Evolutionary conservation across 2,329 filamentous ascomycete genomes (phyloP), one percentile per base, ranked within the genome.

Genomic region (Rachicladosporium sp.): DNA sequence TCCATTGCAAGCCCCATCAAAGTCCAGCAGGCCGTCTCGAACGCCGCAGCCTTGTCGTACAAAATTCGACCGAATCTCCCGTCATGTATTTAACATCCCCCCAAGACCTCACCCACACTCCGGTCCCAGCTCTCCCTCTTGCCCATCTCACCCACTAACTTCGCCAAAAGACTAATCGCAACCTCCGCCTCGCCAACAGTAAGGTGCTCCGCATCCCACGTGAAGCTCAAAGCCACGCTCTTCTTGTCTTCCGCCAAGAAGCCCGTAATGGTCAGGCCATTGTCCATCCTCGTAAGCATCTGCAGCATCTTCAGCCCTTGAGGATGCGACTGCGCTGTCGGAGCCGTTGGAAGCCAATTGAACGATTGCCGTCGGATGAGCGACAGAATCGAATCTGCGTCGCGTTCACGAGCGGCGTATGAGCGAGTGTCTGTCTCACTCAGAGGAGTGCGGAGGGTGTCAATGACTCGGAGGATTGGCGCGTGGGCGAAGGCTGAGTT

Each of bases 211-310:
- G 51, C 54, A 38, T 57, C 54, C 53, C 52, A 57, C 31, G 45
- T 52, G 38, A 56, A 55, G 15, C 48, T 44, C 35, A 57, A 30
- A 4, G 48, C 48, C 4, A 57, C 52, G 11, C 48, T 53, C 29
- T 48, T 45, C 47, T 55, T 56, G 29, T 57, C 52, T 10, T 53
- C 53, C 7, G 44, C 44, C 35, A 57, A 37, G 43, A 57, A 56
- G 0, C 54, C 54, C 2, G 52, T 55, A 31, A 56, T 55, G 6
- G 52, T 57, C 40, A 56, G 40, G 1, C 54, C 53, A 33, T 57
- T 57, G 33, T 56, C 52, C 53, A 57, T 57, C 2, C 53, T 42
- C 10, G 54, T 54, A 43, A 54, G 42, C 52, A 55, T 54, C 45
- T 55, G 49, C 39, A 50, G 48, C 36, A 55, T 48, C 34, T 43